These are phyloP conservation scores for Alternaria panax DNA, from an alignment of 2,329 filamentous ascomycete species.

Conservation along the genomic window DNA sequence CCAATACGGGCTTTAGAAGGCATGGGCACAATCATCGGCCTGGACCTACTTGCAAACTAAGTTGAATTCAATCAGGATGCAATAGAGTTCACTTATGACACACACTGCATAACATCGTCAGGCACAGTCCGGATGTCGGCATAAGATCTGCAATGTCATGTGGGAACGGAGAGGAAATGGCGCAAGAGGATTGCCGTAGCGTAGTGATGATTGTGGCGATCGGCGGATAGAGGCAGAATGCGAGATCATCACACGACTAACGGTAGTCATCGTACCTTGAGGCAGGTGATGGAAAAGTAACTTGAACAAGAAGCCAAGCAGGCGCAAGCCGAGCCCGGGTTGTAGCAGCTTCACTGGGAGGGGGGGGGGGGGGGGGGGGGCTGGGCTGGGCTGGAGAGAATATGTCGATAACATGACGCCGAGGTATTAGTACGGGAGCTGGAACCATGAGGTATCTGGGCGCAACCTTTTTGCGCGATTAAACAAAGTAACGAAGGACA, in stretches of 20 bases:
- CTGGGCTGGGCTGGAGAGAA: too few relatives aligned
- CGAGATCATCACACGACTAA: background rate
- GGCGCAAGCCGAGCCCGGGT: background rate
- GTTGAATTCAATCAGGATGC: background rate
- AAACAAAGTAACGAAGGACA: too few relatives aligned
- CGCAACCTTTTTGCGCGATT: background rate
- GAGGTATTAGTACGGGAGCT: background rate
- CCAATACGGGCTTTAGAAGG: background rate
- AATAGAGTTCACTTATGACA: background rate
- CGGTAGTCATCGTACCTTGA: slow-evolving; percentile 2
- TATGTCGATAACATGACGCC: background rate
- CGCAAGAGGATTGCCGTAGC: slow-evolving; percentile 7
- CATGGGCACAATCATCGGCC: background rate
- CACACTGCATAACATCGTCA: background rate
- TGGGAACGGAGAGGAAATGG: background rate
- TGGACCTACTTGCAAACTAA: background rate
- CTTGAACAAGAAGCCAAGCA: background rate
- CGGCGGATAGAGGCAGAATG: slow-evolving; percentile 10
- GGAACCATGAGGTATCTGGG: background rate
- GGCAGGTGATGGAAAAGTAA: background rate
- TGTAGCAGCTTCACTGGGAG: background rate
- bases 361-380: too few relatives aligned
- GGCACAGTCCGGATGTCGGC: background rate
- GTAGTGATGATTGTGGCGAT: slow-evolving; percentile 19
- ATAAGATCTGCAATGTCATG: background rate